A percentile compares a stretch with the other conserved stretches of the same genome.
phyloP scores from a whole-genome alignment of 805 yeast species.

The Jamesozyma lodderae region DNA sequence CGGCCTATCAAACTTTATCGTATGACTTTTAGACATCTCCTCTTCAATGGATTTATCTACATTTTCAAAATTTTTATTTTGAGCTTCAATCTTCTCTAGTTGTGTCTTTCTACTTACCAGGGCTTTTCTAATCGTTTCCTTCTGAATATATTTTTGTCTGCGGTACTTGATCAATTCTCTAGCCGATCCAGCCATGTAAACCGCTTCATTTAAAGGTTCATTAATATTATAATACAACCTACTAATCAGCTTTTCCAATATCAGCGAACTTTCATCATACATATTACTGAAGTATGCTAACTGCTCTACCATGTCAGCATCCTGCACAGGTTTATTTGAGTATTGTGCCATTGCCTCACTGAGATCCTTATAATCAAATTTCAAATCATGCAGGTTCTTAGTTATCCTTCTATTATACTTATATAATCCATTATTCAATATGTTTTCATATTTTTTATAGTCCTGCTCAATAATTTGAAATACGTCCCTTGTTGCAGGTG shows the following conservation, averaged over 20 bases:
- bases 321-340: conserved; percentile 17
- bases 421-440: conserved; percentile 22
- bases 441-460: conserved; percentile 21
- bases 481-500: conserved; percentile 9
- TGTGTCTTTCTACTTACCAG: conserved; percentile 19
- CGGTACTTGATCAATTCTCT: conserved; percentile 26
- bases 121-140: conserved; percentile 20
- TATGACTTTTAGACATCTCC: conserved; percentile 16
- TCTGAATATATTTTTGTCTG: conserved; percentile 25
- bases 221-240: conserved; percentile 26
- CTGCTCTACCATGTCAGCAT: conserved; percentile 21
- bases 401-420: conserved; percentile 25
- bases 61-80: conserved; percentile 18
- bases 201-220: conserved; percentile 28
- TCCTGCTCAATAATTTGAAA: conserved; percentile 24
- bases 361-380: conserved; percentile 20
- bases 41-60: conserved; percentile 19
- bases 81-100: conserved; percentile 20
- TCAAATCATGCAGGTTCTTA: conserved; percentile 18
- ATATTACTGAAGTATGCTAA: conserved; percentile 22
- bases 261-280: conserved; percentile 19
- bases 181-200: conserved; percentile 26
- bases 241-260: conserved; percentile 24
- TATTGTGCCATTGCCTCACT: conserved; percentile 22
- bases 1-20: conserved; percentile 14